Conservation (phyloP, 306 rosid genomes). For the Quercus berberidifolia region DNA sequence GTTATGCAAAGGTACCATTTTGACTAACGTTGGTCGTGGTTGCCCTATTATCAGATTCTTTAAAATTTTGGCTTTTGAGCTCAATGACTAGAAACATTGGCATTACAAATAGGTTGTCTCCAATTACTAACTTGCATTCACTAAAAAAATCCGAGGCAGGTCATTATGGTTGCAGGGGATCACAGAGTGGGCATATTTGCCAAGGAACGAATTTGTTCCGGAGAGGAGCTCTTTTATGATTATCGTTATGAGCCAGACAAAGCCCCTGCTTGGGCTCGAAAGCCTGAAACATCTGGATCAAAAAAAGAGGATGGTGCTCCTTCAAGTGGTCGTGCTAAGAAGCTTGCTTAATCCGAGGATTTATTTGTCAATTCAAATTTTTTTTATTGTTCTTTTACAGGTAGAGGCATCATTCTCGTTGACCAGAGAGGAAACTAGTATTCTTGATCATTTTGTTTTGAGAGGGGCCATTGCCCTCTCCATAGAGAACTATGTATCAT, state of each 20-base stretch:
- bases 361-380: constrained; percentile 21
- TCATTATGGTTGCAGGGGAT: constrained; percentile 98
- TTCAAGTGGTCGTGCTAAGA: constrained; percentile 95
- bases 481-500: constrained; percentile 28
- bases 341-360: constrained; percentile 60
- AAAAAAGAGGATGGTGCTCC: constrained; percentile 88
- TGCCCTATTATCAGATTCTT: background rate
- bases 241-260: constrained; percentile 95
- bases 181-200: constrained; percentile 99
- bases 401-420: constrained; percentile 44
- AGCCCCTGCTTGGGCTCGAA: constrained; percentile 98
- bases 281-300: constrained; percentile 83
- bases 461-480: constrained; percentile 48
- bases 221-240: constrained; percentile 98
- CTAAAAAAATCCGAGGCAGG: constrained; percentile 44
- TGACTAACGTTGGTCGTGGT: background rate
- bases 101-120: constrained; percentile 3
- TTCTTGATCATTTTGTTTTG: constrained; percentile 43
- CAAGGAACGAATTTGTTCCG: constrained; percentile 86
- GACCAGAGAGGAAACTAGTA: constrained; percentile 39
- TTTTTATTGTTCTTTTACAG: constrained; percentile 60
- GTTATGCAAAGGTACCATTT: constrained; percentile 82
- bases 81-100: background rate
- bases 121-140: background rate
- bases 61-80: background rate